A percentile compares a stretch with the other conserved stretches of the same genome.
phyloP scores from a whole-genome alignment of 352 stramenopile species.

The Hyaloperonospora brassicae region DNA sequence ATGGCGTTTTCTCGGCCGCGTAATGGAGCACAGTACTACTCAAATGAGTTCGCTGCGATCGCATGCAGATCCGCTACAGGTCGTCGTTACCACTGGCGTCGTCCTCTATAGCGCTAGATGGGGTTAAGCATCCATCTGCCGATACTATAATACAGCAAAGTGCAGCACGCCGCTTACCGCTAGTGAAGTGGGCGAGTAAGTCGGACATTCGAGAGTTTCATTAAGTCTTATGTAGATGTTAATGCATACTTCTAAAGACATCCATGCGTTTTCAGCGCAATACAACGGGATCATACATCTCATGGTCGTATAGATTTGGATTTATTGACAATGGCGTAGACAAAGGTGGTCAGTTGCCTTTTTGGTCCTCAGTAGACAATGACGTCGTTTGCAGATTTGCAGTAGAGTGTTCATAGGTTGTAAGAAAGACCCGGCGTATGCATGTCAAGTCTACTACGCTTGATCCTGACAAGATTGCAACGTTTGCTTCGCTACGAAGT shows the following conservation, averaged over 20 bases:
- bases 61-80: conserved; percentile 9
- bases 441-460: too few relatives aligned
- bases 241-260: conserved; percentile 11
- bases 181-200: conserved; percentile 12
- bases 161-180: conserved; percentile 7
- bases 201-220: conserved; percentile 20
- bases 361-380: too few relatives aligned
- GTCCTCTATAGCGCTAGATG: conserved; percentile 4
- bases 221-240: conserved; percentile 2
- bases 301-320: too few relatives aligned
- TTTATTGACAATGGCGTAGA: conserved; percentile 6
- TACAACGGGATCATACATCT: too few relatives aligned
- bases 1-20: conserved; percentile 24
- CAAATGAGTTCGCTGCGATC: conserved; percentile 3
- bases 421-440: too few relatives aligned
- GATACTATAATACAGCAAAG: conserved; percentile 6
- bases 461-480: too few relatives aligned
- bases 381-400: too few relatives aligned
- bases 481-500: too few relatives aligned
- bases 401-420: too few relatives aligned
- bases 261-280: too few relatives aligned
- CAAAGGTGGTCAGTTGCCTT: conserved; percentile 1
- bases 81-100: conserved; percentile 4
- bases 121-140: conserved; percentile 7
- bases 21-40: conserved; percentile 8